phyloP scores from a whole-genome alignment of 345 rosid species.

The Isatis tinctoria region DNA sequence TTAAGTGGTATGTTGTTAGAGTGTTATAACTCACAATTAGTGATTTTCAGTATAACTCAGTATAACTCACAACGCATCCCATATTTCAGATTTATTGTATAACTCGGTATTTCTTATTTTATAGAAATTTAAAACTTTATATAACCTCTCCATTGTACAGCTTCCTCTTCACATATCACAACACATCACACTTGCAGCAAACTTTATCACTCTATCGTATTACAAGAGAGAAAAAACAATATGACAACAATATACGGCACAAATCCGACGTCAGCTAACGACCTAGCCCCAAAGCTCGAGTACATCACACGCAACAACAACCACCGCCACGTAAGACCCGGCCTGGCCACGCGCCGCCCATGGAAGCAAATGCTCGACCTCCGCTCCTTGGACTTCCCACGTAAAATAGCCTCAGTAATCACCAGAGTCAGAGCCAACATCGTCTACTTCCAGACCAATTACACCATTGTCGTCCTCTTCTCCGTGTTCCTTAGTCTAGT shows the following conservation, averaged over 20 bases:
- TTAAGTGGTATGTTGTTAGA: neutral
- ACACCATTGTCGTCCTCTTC: slow-evolving; percentile 52
- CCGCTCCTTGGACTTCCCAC: slow-evolving; percentile 41
- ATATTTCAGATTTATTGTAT: neutral
- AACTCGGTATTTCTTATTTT: neutral
- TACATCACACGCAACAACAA: slow-evolving; percentile 58
- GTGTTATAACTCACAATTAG: neutral
- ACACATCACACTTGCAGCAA: neutral
- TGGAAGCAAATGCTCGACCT: slow-evolving; percentile 66
- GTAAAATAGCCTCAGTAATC: slow-evolving; percentile 37
- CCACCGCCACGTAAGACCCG: slow-evolving; percentile 42
- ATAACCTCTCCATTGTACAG: slow-evolving; percentile 1
- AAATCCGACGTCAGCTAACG: slow-evolving; percentile 58
- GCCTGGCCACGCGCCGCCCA: slow-evolving; percentile 59
- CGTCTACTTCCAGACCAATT: slow-evolving; percentile 63
- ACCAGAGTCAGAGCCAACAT: slow-evolving; percentile 45
- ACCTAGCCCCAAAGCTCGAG: slow-evolving; percentile 41
- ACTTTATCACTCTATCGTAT: neutral
- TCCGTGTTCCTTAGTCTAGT: slow-evolving; percentile 65
- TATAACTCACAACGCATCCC: neutral
- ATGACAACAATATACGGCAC: slow-evolving; percentile 84
- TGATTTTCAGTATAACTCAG: too few relatives aligned
- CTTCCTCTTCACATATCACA: slow-evolving; percentile 4
- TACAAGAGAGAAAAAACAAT: neutral
- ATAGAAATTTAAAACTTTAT: neutral